Percentiles rank a stretch among this genome's conserved stretches.
Conservation (phyloP, 2,329 filamentous ascomycete species). For the Diaporthe amygdali region DNA sequence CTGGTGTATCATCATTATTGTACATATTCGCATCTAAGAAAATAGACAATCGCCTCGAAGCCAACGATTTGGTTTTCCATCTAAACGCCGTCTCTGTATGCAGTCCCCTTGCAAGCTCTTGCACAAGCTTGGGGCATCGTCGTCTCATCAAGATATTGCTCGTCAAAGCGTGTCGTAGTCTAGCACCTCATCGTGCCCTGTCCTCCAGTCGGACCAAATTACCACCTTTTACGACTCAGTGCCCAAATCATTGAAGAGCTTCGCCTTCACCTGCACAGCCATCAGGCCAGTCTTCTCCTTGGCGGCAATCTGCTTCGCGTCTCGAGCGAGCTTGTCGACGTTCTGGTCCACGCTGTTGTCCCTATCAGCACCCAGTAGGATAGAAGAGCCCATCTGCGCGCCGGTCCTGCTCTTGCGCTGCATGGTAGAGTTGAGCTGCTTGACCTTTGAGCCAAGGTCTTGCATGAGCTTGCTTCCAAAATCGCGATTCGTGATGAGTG, state of each 20-base stretch:
- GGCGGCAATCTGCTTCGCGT: conserved; percentile 64
- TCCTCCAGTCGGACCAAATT: not conserved
- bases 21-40: conserved; percentile 14
- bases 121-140: not conserved
- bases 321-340: conserved; percentile 64
- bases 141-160: not conserved
- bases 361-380: conserved; percentile 28
- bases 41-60: conserved; percentile 14
- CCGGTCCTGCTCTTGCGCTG: conserved; percentile 37
- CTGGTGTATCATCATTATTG: conserved; percentile 16
- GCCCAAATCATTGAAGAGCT: conserved; percentile 59
- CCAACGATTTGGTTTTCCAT: conserved; percentile 14
- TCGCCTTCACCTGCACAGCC: conserved; percentile 67
- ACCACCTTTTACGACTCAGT: conserved; percentile 16
- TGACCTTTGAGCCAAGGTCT: conserved; percentile 84
- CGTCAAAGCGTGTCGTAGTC: not conserved
- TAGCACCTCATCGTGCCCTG: conserved; percentile 5
- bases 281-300: conserved; percentile 69
- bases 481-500: conserved; percentile 89
- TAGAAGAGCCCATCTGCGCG: conserved; percentile 24
- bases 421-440: conserved; percentile 59
- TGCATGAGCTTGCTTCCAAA: conserved; percentile 92
- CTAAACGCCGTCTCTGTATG: conserved; percentile 25
- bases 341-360: conserved; percentile 48
- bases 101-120: not conserved